These are phyloP conservation scores for Peziza echinospora DNA, from an alignment of 495 filamentous ascomycete species.

Conservation along the genomic window DNA sequence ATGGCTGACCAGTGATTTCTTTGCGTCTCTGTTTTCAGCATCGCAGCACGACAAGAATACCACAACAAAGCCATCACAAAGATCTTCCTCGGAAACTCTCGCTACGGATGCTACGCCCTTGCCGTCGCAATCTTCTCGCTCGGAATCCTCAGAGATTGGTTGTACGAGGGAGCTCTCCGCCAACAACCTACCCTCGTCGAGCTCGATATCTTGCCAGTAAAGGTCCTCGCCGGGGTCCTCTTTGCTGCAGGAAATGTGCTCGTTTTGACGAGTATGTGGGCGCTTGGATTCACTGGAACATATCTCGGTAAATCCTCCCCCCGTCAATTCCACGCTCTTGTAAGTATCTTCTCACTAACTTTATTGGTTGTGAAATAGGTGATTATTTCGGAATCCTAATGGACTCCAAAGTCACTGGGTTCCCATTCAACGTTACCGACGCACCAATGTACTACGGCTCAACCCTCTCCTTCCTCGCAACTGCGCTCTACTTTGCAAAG, in stretches of 20 bases:
- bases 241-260: slow-evolving; percentile 60
- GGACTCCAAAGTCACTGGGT: slow-evolving; percentile 78
- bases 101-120: slow-evolving; percentile 72
- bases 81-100: slow-evolving; percentile 59
- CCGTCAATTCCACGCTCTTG: too few relatives aligned
- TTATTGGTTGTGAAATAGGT: too few relatives aligned
- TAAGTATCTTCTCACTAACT: too few relatives aligned
- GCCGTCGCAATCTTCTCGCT: slow-evolving; percentile 75
- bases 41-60: slow-evolving; percentile 43
- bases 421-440: slow-evolving; percentile 82
- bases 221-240: slow-evolving; percentile 41
- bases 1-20: background rate
- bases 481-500: slow-evolving; percentile 71
- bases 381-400: slow-evolving; percentile 98
- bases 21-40: background rate
- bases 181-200: slow-evolving; percentile 54
- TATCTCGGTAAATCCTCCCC: slow-evolving; percentile 35
- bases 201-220: slow-evolving; percentile 30
- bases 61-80: slow-evolving; percentile 70
- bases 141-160: slow-evolving; percentile 62
- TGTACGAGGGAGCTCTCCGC: slow-evolving; percentile 44
- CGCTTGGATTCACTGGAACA: slow-evolving; percentile 85
- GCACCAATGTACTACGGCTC: slow-evolving; percentile 96
- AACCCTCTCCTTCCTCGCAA: slow-evolving; percentile 75
- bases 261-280: slow-evolving; percentile 73